Evolutionary conservation across 352 stramenopile genomes (phyloP), one percentile per base, ranked within the genome.

Genomic region (Globisporangium cystogenes): DNA sequence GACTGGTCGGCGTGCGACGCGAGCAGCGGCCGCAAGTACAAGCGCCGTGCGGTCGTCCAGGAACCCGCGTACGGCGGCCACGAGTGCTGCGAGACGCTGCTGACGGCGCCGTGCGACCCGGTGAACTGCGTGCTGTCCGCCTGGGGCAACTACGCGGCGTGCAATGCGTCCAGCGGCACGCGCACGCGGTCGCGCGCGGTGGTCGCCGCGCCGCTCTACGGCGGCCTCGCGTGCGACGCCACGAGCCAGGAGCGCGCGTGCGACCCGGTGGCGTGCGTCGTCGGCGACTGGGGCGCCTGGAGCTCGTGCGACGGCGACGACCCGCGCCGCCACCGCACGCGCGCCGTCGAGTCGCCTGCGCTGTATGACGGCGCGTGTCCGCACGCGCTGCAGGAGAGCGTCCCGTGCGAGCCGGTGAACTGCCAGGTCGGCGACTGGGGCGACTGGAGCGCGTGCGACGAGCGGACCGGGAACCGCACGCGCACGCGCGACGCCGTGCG

Each of bases 221-320:
- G 62, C 1, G 77, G 76, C 1, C 37, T 75, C 4, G 15, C 51
- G 4, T 89, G 75, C 37, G 48, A 37, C 12, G 51, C 50, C 0
- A 37, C 84, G 27, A 47, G 27, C 6, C 70, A 88, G 36, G 62
- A 74, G 15, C 81, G 72, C 39, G 41, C 55, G 0, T 87, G 78
- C 44, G 65, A 82, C 16, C 69, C 78, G 0, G 60, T 85, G 6
- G 21, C 55, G 26, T 89, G 78, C 47, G 47, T 29, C 0, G 51
- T 84, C 1, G 46, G 62, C 2, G 58, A 73, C 21, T 89, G 73
- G 73, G 71, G 55, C 0, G 36, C 58, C 0, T 89, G 76, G 75
- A 80, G 59, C 1, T 68, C 60, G 14, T 90, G 78, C 33, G 72
- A 85, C 23, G 68, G 59, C n/a, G 65, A 80, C 29, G 74, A 80